Evolutionary conservation across 176 grass and related monocot species (phyloP), one percentile per base, ranked within the genome.

Genomic region (Thalia dealbata): DNA sequence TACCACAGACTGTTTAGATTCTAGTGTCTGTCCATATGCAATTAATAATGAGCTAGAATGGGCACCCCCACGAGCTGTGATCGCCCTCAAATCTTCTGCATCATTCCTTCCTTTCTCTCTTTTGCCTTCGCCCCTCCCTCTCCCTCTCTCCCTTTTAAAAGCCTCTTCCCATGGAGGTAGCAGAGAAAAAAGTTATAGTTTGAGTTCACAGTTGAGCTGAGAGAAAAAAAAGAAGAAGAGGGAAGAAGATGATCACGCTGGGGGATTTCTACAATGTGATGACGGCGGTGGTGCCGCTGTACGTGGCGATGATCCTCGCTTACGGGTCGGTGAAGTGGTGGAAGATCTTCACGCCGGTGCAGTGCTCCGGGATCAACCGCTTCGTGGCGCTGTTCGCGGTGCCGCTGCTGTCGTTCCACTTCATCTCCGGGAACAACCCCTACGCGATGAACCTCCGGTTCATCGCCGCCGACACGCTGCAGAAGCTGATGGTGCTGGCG

Each of bases 281-380:
- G 95, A 99, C 95, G 85, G 90, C 95, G 30, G 83, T 99, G 95
- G 85, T 99, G 83, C 95, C 95, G 71, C 68, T 99, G 50, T 99
- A 99, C 85, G 95, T 99, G 28, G 95, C 95, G 1, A 99, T 99
- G 95, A 99, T 99, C 68, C 79, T 99, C 21, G 95, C 95, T 6
- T 99, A 99, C 72, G 95, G 95, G 0, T 99, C 95, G 18, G 95
- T 99, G 8, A 79, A 92, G 72, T 99, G 95, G 95, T 99, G 95
- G 95, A 87, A 87, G 51, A 99, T 99, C 75, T 99, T 99, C 90
- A 85, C 90, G 9, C 95, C 95, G 5, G 83, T 88, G 74, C 95
- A 99, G 88, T 99, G 95, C 87, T 93, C 95, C 0, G 95, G 95
- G 27, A 99, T 99, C 83, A 99, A 99, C 88, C 90, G 95, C 43